Conservation (phyloP, 495 filamentous ascomycete genomes). For the Aspergillus asperescens region DNA sequence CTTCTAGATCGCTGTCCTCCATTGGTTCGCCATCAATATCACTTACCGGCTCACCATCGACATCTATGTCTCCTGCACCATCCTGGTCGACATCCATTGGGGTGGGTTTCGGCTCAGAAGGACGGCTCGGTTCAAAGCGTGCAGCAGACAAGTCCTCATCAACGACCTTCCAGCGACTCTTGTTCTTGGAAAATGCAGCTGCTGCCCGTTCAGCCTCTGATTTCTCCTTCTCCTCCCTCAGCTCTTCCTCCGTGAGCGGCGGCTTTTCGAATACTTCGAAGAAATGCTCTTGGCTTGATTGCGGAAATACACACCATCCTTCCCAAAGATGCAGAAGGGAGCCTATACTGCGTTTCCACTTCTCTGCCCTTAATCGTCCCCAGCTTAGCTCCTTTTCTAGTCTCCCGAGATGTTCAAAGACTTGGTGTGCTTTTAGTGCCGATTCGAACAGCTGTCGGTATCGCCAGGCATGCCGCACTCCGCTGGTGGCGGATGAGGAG, state of each 20-base stretch:
- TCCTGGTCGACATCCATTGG: constrained; percentile 23
- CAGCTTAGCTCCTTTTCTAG: constrained; percentile 72
- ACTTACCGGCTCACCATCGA: constrained; percentile 38
- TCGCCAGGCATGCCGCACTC: constrained; percentile 84
- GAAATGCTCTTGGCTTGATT: constrained; percentile 69
- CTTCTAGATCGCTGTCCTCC: constrained; percentile 51
- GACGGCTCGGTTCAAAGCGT: constrained; percentile 30
- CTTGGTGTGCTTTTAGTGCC: constrained; percentile 59
- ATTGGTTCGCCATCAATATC: constrained; percentile 50
- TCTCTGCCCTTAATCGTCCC: constrained; percentile 80
- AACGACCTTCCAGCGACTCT: constrained; percentile 67
- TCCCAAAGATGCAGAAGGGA: constrained; percentile 77
- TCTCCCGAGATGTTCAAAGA: constrained; percentile 77
- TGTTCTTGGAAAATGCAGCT: constrained; percentile 39
- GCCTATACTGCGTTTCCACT: constrained; percentile 81
- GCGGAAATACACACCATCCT: constrained; percentile 80
- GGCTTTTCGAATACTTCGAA: constrained; percentile 68
- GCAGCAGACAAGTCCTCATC: constrained; percentile 48
- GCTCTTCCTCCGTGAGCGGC: constrained; percentile 51
- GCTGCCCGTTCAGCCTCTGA: constrained; percentile 37
- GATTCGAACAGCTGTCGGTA: constrained; percentile 83
- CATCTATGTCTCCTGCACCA: constrained; percentile 19
- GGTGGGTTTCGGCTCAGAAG: constrained; percentile 19
- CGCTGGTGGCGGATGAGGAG: constrained; percentile 74
- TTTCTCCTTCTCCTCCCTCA: constrained; percentile 48